phyloP scores from a whole-genome alignment of 1,139 yeast genomes.

The Nakaseomyces delphensis region DNA sequence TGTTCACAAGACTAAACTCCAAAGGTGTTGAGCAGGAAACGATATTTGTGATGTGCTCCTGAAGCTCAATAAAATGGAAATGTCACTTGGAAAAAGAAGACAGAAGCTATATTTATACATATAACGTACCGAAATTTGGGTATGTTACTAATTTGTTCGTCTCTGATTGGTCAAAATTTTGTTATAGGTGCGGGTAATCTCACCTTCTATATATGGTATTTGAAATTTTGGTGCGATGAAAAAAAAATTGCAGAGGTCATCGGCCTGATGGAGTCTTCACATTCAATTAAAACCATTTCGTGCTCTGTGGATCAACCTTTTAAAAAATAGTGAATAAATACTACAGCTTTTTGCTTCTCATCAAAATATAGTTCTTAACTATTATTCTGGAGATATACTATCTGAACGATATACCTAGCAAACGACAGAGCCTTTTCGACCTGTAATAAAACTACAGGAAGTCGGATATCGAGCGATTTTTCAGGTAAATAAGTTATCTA shows the following conservation, averaged over 20 bases:
- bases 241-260: background rate
- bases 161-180: background rate
- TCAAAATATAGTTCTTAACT: no score
- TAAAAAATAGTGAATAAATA: no score
- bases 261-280: background rate
- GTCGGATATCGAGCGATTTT: no score
- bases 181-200: background rate
- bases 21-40: conserved; percentile 3
- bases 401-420: no score
- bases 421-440: no score
- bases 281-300: no score
- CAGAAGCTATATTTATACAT: no score
- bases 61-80: background rate
- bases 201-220: background rate
- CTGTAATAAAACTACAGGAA: no score
- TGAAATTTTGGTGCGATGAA: background rate
- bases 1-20: conserved; percentile 1
- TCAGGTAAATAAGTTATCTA: no score
- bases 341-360: no score
- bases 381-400: no score
- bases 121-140: no score
- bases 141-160: background rate
- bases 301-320: background rate
- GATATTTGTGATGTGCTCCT: background rate
- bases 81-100: background rate